These are phyloP conservation scores for Phalaenopsis aphrodite DNA, from an alignment of 106 monocot species.

Conservation along the genomic window DNA sequence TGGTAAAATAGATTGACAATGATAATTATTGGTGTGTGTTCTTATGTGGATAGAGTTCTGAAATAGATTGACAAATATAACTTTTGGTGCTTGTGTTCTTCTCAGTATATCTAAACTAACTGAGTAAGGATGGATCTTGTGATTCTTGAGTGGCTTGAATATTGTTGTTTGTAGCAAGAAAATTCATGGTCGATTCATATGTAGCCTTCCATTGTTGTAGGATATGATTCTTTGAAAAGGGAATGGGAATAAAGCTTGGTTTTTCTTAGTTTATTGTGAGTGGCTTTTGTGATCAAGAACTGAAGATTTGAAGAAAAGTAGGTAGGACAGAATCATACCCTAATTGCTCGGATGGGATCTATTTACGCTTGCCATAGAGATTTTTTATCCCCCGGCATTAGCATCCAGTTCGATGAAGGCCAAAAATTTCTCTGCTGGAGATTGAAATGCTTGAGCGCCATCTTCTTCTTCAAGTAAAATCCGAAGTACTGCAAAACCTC, in stretches of 20 bases:
- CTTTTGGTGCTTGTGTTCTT: not conserved
- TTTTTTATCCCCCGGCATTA: constrained; percentile 19
- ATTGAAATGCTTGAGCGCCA: constrained; percentile 39
- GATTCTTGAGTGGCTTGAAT: too few species aligned
- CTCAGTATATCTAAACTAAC: not conserved
- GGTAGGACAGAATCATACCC: too few species aligned
- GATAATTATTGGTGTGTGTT: not conserved
- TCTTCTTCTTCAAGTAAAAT: constrained; percentile 5
- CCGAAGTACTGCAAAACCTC: constrained; percentile 12
- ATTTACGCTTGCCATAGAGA: constrained; percentile 25
- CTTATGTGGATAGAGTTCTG: not conserved
- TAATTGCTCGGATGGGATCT: not conserved
- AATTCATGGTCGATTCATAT: not conserved
- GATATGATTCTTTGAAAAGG: not conserved
- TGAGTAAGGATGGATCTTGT: too few species aligned
- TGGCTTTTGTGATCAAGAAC: too few species aligned
- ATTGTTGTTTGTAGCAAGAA: not conserved
- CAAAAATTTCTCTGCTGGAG: constrained; percentile 14
- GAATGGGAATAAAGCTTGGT: not conserved
- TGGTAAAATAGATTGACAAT: too few species aligned
- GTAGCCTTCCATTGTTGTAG: not conserved
- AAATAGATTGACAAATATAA: too few species aligned
- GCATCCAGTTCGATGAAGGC: constrained; percentile 21
- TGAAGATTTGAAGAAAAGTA: too few species aligned
- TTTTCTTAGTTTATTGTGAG: too few species aligned